Evolutionary conservation across 768 basidiomycete genomes (phyloP).

Genomic region (Trametes maxima): DNA sequence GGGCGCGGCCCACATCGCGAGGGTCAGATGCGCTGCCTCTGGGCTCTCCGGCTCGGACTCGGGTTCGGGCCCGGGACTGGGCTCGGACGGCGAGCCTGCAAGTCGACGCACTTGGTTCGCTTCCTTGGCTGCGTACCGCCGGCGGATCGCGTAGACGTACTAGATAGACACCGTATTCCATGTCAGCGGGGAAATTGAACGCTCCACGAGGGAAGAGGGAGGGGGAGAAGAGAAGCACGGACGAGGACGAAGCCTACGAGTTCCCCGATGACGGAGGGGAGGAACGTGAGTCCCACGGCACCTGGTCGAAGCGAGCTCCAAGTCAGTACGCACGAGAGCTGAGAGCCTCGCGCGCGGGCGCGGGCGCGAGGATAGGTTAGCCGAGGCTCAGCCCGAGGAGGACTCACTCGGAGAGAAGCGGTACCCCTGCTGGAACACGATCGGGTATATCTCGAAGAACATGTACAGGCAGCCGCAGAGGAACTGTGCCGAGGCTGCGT

Average conservation of each 20-base stretch:
- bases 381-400: no score
- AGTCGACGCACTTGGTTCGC: no score
- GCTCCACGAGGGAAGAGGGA: no score
- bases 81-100: no score
- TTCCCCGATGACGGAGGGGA: slow-evolving; percentile 56
- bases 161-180: slow-evolving; percentile 1
- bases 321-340: no score
- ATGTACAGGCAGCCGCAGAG: slow-evolving; percentile 65
- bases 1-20: slow-evolving; percentile 53
- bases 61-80: neutral
- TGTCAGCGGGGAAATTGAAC: no score
- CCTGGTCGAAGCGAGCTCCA: no score
- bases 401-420: slow-evolving; percentile 45
- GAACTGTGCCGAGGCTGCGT: no score
- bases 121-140: slow-evolving; percentile 48
- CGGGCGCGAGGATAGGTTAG: no score
- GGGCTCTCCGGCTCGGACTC: slow-evolving; percentile 59
- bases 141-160: slow-evolving; percentile 53
- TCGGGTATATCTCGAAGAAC: slow-evolving; percentile 59
- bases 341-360: no score
- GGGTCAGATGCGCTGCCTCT: slow-evolving; percentile 55
- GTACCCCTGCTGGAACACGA: slow-evolving; percentile 55
- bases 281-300: slow-evolving; percentile 53
- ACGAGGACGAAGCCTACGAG: slow-evolving; percentile 47
- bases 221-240: slow-evolving; percentile 21